Conservation (phyloP, 1,284 basidiomycete genomes). For the Kwoniella shivajii region DNA sequence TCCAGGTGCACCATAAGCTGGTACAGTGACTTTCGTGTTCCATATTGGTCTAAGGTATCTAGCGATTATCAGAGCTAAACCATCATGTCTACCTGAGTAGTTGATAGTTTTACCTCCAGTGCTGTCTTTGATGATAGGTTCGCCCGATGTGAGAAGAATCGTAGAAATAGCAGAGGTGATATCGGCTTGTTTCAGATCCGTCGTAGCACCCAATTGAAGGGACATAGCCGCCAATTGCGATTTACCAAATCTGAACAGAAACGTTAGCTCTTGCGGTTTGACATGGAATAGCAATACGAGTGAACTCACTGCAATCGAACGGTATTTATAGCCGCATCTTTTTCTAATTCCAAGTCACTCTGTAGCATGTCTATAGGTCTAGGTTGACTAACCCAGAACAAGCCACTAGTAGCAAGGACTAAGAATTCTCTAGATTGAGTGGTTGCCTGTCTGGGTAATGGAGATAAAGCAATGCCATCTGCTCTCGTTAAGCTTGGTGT, state of each 20-base stretch:
- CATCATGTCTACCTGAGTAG: slow-evolving; percentile 87
- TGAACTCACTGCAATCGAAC: slow-evolving; percentile 24
- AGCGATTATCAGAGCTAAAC: slow-evolving; percentile 82
- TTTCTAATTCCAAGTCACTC: slow-evolving; percentile 39
- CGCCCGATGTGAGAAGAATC: slow-evolving; percentile 36
- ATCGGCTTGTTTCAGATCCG: slow-evolving; percentile 31
- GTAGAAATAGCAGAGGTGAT: slow-evolving; percentile 29
- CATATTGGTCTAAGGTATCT: slow-evolving; percentile 84
- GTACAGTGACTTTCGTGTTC: slow-evolving; percentile 71
- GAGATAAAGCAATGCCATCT: slow-evolving; percentile 35
- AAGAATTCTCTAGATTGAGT: slow-evolving; percentile 39
- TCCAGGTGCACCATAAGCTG: slow-evolving; percentile 16
- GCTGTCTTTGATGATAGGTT: slow-evolving; percentile 31
- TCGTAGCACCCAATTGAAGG: slow-evolving; percentile 32
- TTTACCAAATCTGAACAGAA: slow-evolving; percentile 33
- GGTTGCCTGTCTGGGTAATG: slow-evolving; percentile 38
- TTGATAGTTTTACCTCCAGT: slow-evolving; percentile 55
- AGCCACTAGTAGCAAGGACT: slow-evolving; percentile 42
- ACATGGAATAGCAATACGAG: not conserved
- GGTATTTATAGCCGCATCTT: slow-evolving; percentile 34
- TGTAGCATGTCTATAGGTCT: slow-evolving; percentile 48
- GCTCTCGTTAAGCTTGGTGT: slow-evolving; percentile 14
- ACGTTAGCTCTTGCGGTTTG: not conserved
- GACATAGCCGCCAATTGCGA: slow-evolving; percentile 48
- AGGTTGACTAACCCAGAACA: slow-evolving; percentile 37